Evolutionary conservation across 2,329 filamentous ascomycete species (phyloP).

Genomic region (Colletotrichum musae): DNA sequence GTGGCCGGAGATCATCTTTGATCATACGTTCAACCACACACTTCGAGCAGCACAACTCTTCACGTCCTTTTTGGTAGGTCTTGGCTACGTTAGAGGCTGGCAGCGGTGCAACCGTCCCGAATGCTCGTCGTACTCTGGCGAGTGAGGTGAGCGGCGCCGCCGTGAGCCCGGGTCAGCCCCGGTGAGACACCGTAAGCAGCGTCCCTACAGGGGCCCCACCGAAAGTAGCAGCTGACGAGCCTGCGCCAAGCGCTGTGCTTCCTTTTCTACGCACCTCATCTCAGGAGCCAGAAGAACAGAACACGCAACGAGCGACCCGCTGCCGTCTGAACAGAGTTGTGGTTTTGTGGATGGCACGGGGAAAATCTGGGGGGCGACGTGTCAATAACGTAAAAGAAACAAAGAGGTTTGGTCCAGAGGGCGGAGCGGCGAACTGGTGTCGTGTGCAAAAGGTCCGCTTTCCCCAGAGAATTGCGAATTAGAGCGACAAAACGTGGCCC

Average conservation of each 20-base stretch:
- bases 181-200: constrained; percentile 4
- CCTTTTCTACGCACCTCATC: neutral
- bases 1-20: too few species aligned
- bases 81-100: neutral
- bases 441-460: constrained; percentile 30
- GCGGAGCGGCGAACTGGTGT: neutral
- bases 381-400: constrained; percentile 38
- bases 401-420: neutral
- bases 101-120: neutral
- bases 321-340: constrained; percentile 34
- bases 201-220: constrained; percentile 21
- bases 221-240: constrained; percentile 2
- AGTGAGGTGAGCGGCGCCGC: neutral
- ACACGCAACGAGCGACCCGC: constrained; percentile 29
- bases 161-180: neutral
- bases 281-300: constrained; percentile 1
- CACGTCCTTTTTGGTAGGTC: neutral
- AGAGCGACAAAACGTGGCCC: neutral
- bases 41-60: too few species aligned
- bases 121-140: neutral
- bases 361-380: constrained; percentile 29
- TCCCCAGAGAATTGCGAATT: constrained; percentile 6
- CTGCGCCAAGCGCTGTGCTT: constrained; percentile 3
- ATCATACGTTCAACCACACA: too few species aligned
- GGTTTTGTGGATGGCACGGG: constrained; percentile 36